These are phyloP conservation scores for Fomitopsis schrenkii DNA, from an alignment of 1,284 basidiomycete species.

Conservation along the genomic window DNA sequence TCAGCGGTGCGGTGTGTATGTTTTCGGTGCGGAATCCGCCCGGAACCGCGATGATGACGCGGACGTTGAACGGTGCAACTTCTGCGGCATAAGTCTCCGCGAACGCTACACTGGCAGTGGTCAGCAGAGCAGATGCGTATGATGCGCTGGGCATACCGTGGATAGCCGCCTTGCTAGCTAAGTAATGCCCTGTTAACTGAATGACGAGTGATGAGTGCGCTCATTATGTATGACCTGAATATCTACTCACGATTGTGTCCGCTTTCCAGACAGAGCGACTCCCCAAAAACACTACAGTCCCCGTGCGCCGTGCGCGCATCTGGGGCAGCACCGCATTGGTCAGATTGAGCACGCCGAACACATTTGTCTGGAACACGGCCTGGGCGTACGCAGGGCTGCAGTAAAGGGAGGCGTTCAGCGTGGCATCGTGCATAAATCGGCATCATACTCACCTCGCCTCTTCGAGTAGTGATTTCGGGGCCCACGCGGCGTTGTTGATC, in stretches of 20 bases:
- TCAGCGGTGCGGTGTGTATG: constrained; percentile 23
- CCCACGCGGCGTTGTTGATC: constrained; percentile 55
- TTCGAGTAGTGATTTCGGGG: constrained; percentile 30
- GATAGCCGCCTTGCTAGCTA: not conserved
- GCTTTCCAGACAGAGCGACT: constrained; percentile 31
- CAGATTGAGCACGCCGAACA: constrained; percentile 32
- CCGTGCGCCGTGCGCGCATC: constrained; percentile 26
- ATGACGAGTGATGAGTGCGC: not conserved
- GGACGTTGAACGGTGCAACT: constrained; percentile 29
- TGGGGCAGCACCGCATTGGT: constrained; percentile 32
- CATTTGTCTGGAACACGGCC: constrained; percentile 32
- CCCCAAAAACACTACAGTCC: constrained; percentile 30
- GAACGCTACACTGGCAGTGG: constrained; percentile 18
- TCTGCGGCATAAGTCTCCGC: constrained; percentile 31
- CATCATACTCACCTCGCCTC: constrained; percentile 27
- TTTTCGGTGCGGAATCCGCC: constrained; percentile 31
- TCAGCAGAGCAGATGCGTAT: not conserved
- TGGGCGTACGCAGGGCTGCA: constrained; percentile 6
- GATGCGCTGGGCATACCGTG: not conserved
- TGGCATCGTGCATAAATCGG: not conserved
- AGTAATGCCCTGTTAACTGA: not conserved
- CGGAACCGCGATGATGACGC: constrained; percentile 30
- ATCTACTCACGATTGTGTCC: constrained; percentile 39
- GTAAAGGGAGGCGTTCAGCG: constrained; percentile 10
- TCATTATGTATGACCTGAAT: not conserved